Conservation (phyloP, 2,329 filamentous ascomycete genomes). For the Nothopassalora personata region DNA sequence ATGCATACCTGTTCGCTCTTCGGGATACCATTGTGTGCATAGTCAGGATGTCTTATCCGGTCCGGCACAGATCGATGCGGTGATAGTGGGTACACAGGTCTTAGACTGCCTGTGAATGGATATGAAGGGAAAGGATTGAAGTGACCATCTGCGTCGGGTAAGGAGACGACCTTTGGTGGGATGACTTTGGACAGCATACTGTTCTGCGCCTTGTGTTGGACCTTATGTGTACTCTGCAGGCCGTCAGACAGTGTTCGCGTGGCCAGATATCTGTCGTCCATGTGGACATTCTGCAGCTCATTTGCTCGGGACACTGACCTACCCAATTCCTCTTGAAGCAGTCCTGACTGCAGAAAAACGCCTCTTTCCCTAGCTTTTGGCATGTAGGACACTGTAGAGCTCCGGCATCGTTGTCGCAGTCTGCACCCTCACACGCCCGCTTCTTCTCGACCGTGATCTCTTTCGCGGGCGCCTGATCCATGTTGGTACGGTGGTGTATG, state of each 20-base stretch:
- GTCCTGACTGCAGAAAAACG: slow-evolving; percentile 96
- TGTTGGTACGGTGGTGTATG: slow-evolving; percentile 3
- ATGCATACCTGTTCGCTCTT: slow-evolving; percentile 60
- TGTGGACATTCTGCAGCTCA: slow-evolving; percentile 12
- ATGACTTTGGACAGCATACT: slow-evolving; percentile 64
- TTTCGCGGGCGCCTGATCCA: slow-evolving; percentile 33
- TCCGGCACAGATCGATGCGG: slow-evolving; percentile 67
- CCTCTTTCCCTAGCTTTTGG: slow-evolving; percentile 82
- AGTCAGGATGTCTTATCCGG: slow-evolving; percentile 78
- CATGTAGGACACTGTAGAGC: slow-evolving; percentile 91
- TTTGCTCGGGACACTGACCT: slow-evolving; percentile 32
- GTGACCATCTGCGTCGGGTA: slow-evolving; percentile 77
- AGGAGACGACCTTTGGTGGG: slow-evolving; percentile 77
- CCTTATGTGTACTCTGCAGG: slow-evolving; percentile 71
- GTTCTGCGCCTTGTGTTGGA: slow-evolving; percentile 74
- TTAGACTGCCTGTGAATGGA: slow-evolving; percentile 70
- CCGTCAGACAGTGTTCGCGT: slow-evolving; percentile 14
- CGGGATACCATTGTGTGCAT: slow-evolving; percentile 76
- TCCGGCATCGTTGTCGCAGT: slow-evolving; percentile 83
- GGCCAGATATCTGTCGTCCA: not conserved
- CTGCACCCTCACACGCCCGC: slow-evolving; percentile 71
- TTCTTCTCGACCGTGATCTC: slow-evolving; percentile 39
- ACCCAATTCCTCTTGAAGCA: slow-evolving; percentile 99
- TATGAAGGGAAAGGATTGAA: slow-evolving; percentile 92
- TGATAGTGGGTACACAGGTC: slow-evolving; percentile 70